phyloP scores from a whole-genome alignment of 352 stramenopile species.

The Globisporangium orthogonon region DNA sequence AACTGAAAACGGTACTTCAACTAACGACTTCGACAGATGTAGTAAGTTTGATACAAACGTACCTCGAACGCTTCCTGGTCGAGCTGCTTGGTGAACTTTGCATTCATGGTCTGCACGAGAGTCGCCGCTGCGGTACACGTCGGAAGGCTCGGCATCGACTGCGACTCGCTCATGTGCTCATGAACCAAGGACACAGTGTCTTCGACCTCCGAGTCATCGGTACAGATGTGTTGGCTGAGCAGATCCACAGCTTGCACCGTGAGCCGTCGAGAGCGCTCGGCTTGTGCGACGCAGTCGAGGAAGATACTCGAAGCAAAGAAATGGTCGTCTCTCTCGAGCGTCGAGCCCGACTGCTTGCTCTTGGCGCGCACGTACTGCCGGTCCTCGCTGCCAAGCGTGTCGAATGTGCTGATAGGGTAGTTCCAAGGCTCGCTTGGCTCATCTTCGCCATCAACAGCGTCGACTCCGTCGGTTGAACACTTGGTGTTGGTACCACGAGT shows the following conservation, averaged over 20 bases:
- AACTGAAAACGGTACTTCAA: not conserved
- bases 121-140: slow-evolving; percentile 16
- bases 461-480: not conserved
- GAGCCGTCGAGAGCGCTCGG: slow-evolving; percentile 51
- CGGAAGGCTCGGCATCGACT: slow-evolving; percentile 15
- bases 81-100: slow-evolving; percentile 34
- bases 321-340: slow-evolving; percentile 52
- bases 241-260: slow-evolving; percentile 51
- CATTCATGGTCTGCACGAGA: slow-evolving; percentile 22
- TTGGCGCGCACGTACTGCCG: slow-evolving; percentile 55
- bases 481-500: not conserved
- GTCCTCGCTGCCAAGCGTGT: slow-evolving; percentile 50
- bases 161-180: not conserved
- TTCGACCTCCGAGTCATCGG: not conserved
- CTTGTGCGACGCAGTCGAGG: slow-evolving; percentile 60
- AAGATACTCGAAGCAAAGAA: slow-evolving; percentile 63
- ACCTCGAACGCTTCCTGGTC: slow-evolving; percentile 30
- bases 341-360: slow-evolving; percentile 46
- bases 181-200: not conserved
- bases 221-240: slow-evolving; percentile 11
- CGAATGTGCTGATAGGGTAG: slow-evolving; percentile 58
- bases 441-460: slow-evolving; percentile 5
- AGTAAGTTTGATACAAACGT: not conserved
- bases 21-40: no score
- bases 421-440: slow-evolving; percentile 40